These are phyloP conservation scores for Fragilaria radians DNA, from an alignment of 108 stramenopile genomes.

Conservation along the genomic window DNA sequence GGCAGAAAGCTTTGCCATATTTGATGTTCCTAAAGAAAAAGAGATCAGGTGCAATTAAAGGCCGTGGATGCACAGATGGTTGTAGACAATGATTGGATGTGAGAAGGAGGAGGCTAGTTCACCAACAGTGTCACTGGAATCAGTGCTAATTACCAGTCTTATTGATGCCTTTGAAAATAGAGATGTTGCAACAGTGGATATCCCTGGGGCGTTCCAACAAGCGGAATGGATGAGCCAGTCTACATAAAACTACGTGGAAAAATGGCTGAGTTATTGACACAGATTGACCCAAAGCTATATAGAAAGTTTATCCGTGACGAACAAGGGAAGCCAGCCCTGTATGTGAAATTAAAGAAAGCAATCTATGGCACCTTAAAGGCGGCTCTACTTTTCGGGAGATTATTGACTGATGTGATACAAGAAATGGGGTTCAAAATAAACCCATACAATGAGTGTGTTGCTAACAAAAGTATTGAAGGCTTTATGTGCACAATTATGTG, in stretches of 20 bases:
- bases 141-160: conserved; percentile 21
- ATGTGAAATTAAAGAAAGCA: conserved; percentile 17
- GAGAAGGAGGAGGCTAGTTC: conserved; percentile 19
- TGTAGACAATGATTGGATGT: conserved; percentile 18
- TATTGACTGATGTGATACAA: not conserved
- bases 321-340: not conserved
- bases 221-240: conserved; percentile 14
- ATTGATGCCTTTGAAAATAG: conserved; percentile 34
- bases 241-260: conserved; percentile 11
- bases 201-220: conserved; percentile 39
- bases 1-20: conserved; percentile 7
- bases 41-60: conserved; percentile 18
- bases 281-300: conserved; percentile 19
- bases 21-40: conserved; percentile 38
- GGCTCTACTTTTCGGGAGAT: conserved; percentile 16
- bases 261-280: conserved; percentile 17
- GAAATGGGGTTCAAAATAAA: conserved; percentile 30
- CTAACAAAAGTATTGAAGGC: conserved; percentile 25
- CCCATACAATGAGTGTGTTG: conserved; percentile 40
- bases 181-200: conserved; percentile 25
- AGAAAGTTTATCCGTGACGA: conserved; percentile 9
- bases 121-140: conserved; percentile 20
- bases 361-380: conserved; percentile 17
- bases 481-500: conserved; percentile 27
- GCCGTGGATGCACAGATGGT: conserved; percentile 23